These are phyloP conservation scores for Quercus wislizeni DNA, from an alignment of 306 rosid species.

Conservation along the genomic window DNA sequence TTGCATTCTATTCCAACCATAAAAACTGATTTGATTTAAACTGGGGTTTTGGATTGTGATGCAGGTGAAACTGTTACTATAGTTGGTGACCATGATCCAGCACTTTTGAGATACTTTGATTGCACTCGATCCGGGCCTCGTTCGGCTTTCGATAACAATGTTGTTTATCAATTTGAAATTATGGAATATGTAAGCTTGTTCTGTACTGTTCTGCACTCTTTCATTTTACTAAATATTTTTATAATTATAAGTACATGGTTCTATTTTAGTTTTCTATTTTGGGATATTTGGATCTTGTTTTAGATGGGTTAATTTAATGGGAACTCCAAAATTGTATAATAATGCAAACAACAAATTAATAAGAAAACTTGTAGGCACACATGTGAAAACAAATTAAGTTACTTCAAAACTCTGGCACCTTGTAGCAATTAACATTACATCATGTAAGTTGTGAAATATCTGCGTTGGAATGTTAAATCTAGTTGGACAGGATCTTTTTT, in stretches of 20 bases:
- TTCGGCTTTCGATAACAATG: slow-evolving; percentile 61
- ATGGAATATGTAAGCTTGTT: slow-evolving; percentile 89
- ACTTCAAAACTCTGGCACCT: neutral
- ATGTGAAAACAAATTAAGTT: neutral
- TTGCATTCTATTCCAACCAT: neutral
- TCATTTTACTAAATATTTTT: neutral
- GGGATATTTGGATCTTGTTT: neutral
- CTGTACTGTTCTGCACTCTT: neutral
- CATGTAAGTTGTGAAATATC: neutral
- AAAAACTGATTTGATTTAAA: neutral
- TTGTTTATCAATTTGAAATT: slow-evolving; percentile 81
- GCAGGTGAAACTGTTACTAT: slow-evolving; percentile 87
- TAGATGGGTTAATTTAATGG: neutral
- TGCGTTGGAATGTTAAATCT: neutral
- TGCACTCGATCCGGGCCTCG: slow-evolving; percentile 72
- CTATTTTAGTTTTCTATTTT: too few species aligned
- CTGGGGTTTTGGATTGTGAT: neutral
- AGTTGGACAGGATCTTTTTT: neutral
- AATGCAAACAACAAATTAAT: neutral
- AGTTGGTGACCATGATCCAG: slow-evolving; percentile 87
- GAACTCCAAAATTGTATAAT: neutral
- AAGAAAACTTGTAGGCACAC: neutral
- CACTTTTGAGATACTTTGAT: slow-evolving; percentile 75
- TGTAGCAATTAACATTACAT: neutral
- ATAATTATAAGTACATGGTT: neutral